Conservation (phyloP, 129 eudicot species). For the Lonicera japonica region DNA sequence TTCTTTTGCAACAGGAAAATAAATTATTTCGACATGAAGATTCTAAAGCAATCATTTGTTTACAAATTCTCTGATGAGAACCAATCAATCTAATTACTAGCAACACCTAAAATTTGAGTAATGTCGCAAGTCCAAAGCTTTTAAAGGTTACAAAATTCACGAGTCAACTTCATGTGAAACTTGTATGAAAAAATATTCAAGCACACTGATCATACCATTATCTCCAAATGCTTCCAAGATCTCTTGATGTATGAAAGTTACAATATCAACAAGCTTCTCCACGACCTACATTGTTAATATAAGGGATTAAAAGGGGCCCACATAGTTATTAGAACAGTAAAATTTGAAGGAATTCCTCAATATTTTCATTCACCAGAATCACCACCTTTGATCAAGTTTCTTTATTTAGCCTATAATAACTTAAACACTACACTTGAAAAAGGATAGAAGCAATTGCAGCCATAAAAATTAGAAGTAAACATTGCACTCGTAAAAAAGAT, state of each 20-base stretch:
- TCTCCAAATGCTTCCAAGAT: constrained; percentile 73
- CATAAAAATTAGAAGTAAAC: neutral
- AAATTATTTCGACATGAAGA: too few species aligned
- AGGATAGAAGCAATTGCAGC: neutral
- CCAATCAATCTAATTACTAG: too few species aligned
- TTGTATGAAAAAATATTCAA: too few species aligned
- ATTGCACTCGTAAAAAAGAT: neutral
- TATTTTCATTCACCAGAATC: neutral
- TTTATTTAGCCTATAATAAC: neutral
- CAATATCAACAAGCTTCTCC: constrained; percentile 96
- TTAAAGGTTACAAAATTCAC: too few species aligned
- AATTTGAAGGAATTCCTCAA: neutral
- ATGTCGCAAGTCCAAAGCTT: too few species aligned
- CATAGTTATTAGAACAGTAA: neutral
- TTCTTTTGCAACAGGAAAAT: too few species aligned
- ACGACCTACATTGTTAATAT: constrained; percentile 52
- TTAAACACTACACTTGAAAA: neutral
- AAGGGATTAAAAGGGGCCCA: constrained; percentile 1
- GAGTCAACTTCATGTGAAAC: too few species aligned
- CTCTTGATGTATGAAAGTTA: constrained; percentile 82
- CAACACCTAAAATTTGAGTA: too few species aligned
- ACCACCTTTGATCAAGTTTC: neutral
- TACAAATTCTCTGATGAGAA: too few species aligned
- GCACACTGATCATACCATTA: constrained; percentile 36
- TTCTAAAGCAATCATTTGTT: too few species aligned